Conservation (phyloP, 768 basidiomycete genomes). For the Artomyces pyxidatus region DNA sequence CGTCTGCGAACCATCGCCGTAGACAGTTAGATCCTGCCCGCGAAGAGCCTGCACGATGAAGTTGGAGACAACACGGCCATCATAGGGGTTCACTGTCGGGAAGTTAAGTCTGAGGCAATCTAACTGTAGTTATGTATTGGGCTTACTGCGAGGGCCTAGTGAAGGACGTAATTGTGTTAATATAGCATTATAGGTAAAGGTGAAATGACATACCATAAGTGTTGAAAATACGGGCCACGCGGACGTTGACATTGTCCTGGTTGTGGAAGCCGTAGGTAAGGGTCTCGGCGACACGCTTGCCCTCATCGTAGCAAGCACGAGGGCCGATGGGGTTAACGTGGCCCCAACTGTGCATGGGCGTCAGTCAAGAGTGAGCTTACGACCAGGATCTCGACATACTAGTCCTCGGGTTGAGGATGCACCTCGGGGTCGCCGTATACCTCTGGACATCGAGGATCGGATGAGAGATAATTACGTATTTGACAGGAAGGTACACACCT, state of each 20-base stretch:
- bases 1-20: constrained; percentile 89
- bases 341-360: constrained; percentile 96
- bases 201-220: constrained; percentile 54
- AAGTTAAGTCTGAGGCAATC: too few species aligned
- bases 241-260: constrained; percentile 92
- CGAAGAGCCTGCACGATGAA: constrained; percentile 97
- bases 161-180: too few species aligned
- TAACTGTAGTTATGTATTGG: too few species aligned
- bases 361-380: too few species aligned
- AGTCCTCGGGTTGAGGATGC: constrained; percentile 94
- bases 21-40: constrained; percentile 95
- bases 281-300: constrained; percentile 98
- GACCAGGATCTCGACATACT: too few species aligned
- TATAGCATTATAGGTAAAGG: too few species aligned
- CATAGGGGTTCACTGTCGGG: constrained; percentile 80
- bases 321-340: constrained; percentile 98
- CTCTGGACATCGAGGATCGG: constrained; percentile 39
- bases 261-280: constrained; percentile 93
- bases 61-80: constrained; percentile 97
- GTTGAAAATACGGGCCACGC: constrained; percentile 98
- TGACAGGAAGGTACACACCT: constrained; percentile 37
- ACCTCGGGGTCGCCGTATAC: constrained; percentile 98
- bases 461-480: not conserved
- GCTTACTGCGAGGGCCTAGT: constrained; percentile 60
- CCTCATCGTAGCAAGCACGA: constrained; percentile 99